These are phyloP conservation scores for Kwoniella mangroviensis DNA, from an alignment of 768 basidiomycete genomes.

Conservation along the genomic window DNA sequence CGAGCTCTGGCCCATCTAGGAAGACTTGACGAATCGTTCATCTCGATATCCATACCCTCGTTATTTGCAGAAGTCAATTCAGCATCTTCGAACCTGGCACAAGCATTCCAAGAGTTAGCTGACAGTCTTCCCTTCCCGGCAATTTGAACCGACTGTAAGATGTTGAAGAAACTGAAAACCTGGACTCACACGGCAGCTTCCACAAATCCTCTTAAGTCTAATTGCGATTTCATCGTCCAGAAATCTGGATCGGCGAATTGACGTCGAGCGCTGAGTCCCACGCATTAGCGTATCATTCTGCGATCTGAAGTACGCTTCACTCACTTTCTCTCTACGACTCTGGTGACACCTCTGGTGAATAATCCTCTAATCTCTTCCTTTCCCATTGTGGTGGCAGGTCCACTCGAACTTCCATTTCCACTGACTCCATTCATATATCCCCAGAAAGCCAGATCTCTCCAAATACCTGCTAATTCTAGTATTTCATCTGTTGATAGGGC, in stretches of 20 bases:
- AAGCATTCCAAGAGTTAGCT: background rate
- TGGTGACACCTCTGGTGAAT: slow-evolving; percentile 76
- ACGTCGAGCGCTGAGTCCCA: slow-evolving; percentile 69
- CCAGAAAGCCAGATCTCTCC: slow-evolving; percentile 82
- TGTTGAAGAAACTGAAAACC: too few relatives aligned
- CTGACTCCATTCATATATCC: slow-evolving; percentile 71
- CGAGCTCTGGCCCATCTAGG: slow-evolving; percentile 49
- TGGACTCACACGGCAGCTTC: slow-evolving; percentile 66
- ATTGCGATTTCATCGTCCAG: slow-evolving; percentile 71
- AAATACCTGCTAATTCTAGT: slow-evolving; percentile 70
- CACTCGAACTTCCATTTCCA: background rate
- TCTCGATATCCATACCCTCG: slow-evolving; percentile 25
- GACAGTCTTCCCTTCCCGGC: too few relatives aligned
- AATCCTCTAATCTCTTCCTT: slow-evolving; percentile 75
- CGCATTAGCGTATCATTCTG: background rate
- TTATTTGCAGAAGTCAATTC: slow-evolving; percentile 38
- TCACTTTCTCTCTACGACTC: slow-evolving; percentile 87
- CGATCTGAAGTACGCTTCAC: slow-evolving; percentile 48
- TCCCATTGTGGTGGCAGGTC: slow-evolving; percentile 41
- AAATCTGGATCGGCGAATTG: slow-evolving; percentile 81
- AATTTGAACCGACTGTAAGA: too few relatives aligned
- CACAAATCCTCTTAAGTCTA: slow-evolving; percentile 74
- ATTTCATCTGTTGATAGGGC: slow-evolving; percentile 84
- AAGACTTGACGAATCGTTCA: slow-evolving; percentile 19
- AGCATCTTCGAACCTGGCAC: slow-evolving; percentile 29